Evolutionary conservation across 2,329 filamentous ascomycete species (phyloP).

Genomic region (Claviceps pazoutovae): DNA sequence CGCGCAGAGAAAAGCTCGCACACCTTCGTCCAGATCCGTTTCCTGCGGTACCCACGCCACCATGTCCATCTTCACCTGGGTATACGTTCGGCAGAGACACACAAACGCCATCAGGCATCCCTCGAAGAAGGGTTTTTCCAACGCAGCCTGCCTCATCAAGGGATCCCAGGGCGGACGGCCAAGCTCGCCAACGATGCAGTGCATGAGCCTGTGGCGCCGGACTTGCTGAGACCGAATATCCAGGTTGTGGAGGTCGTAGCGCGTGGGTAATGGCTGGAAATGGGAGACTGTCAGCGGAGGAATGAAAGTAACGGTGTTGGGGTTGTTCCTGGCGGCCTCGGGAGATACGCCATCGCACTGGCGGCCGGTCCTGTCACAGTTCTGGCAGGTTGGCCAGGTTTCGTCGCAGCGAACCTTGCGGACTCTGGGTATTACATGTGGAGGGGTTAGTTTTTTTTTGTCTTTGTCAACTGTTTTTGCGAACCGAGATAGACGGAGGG

Average conservation of each 20-base stretch:
- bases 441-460: background rate
- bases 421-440: conserved; percentile 2
- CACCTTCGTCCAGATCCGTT: background rate
- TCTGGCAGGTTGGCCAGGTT: conserved; percentile 7
- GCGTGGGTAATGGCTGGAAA: conserved; percentile 4
- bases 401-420: conserved; percentile 11
- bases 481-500: background rate
- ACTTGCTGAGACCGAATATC: conserved; percentile 3
- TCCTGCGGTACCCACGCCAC: background rate
- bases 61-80: conserved; percentile 5
- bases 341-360: conserved; percentile 8
- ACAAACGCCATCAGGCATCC: conserved; percentile 8
- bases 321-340: background rate
- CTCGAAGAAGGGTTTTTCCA: conserved; percentile 6
- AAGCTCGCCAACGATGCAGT: conserved; percentile 7
- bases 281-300: conserved; percentile 8
- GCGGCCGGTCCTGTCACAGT: conserved; percentile 8
- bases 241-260: background rate
- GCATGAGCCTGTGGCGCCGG: conserved; percentile 5
- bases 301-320: conserved; percentile 8
- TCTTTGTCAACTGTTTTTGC: background rate
- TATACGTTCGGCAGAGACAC: conserved; percentile 5
- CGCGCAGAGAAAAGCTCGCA: background rate
- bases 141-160: conserved; percentile 7
- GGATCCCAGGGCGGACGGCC: conserved; percentile 5